These are phyloP conservation scores for rapeseed (Brassica napus) DNA, from an alignment of 345 rosid genomes.

Conservation along the genomic window DNA sequence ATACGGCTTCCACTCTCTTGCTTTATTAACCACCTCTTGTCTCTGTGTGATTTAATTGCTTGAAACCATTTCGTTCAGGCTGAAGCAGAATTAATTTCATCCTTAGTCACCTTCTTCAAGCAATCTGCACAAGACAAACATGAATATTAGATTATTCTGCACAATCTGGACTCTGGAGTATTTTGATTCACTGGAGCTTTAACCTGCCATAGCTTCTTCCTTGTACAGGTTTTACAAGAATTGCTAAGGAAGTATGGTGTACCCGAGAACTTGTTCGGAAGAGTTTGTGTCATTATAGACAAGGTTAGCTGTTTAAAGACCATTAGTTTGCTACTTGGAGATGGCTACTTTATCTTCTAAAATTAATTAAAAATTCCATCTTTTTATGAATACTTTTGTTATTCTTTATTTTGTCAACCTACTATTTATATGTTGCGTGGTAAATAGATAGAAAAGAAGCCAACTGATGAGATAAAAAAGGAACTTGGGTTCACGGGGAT, in stretches of 20 bases:
- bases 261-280: slow-evolving; percentile 72
- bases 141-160: background rate
- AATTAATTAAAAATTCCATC: background rate
- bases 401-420: background rate
- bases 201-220: background rate
- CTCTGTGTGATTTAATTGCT: too few species aligned
- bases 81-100: slow-evolving; percentile 90
- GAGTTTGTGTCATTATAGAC: slow-evolving; percentile 83
- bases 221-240: slow-evolving; percentile 81
- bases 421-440: background rate
- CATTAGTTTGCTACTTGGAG: too few species aligned
- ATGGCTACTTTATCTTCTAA: too few species aligned
- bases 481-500: slow-evolving; percentile 68
- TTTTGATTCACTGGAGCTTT: background rate
- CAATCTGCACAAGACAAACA: slow-evolving; percentile 53
- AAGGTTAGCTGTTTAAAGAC: slow-evolving; percentile 56
- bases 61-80: slow-evolving; percentile 48
- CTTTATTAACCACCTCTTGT: background rate
- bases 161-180: background rate
- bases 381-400: too few species aligned
- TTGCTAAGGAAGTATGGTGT: slow-evolving; percentile 64
- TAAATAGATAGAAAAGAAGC: slow-evolving; percentile 75
- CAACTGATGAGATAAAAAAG: slow-evolving; percentile 68
- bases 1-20: background rate
- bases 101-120: slow-evolving; percentile 79